Evolutionary conservation across 306 rosid species (phyloP).

Genomic region (Glycine latifolia): DNA sequence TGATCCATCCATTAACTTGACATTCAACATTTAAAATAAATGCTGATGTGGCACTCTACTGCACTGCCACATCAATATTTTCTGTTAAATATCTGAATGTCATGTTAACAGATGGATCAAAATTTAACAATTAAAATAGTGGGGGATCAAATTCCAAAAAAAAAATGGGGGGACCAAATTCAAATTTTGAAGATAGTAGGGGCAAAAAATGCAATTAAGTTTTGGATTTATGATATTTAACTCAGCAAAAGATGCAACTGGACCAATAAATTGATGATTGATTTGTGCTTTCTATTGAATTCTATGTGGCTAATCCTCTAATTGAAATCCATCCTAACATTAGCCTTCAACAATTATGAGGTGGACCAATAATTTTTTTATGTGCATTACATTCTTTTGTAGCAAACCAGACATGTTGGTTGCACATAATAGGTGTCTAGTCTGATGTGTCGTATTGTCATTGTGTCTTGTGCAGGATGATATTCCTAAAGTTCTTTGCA

Average conservation of each 20-base stretch:
- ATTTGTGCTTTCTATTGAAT: conserved; percentile 29
- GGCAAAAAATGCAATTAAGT: not conserved
- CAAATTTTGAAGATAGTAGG: not conserved
- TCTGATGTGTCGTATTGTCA: conserved; percentile 42
- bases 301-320: conserved; percentile 13
- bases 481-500: conserved; percentile 94
- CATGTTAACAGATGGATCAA: not conserved
- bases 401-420: conserved; percentile 31
- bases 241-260: conserved; percentile 1
- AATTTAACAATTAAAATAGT: not conserved
- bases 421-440: conserved; percentile 18
- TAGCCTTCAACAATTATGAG: conserved; percentile 35
- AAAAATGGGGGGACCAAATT: not conserved
- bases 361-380: conserved; percentile 11
- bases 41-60: not conserved
- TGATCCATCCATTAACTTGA: not conserved
- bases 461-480: conserved; percentile 72
- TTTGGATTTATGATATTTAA: conserved; percentile 25
- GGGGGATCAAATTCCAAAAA: not conserved
- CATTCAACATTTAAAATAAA: not conserved
- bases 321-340: conserved; percentile 34
- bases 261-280: conserved; percentile 36
- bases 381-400: conserved; percentile 7
- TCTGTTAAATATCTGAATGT: not conserved
- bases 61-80: not conserved